A percentile compares a stretch with the other conserved stretches of the same genome.
phyloP scores from a whole-genome alignment of 2,329 filamentous ascomycete genomes.

The Epichloe typhina region DNA sequence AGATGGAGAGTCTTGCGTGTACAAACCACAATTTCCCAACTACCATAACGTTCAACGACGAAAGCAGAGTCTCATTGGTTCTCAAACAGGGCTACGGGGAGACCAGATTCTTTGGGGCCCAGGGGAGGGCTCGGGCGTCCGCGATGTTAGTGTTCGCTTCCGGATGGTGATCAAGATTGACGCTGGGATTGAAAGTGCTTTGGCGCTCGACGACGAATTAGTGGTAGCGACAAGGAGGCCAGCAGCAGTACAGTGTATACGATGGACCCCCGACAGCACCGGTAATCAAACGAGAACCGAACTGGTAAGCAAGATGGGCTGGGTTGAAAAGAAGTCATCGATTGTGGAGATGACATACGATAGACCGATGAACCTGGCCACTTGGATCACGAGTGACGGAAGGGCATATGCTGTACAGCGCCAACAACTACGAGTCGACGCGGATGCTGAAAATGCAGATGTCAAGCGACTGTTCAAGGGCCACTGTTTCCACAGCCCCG shows the following conservation, averaged over 20 bases:
- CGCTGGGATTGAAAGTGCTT: slow-evolving; percentile 75
- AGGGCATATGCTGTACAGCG: slow-evolving; percentile 85
- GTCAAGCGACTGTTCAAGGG: slow-evolving; percentile 68
- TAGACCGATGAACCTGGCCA: slow-evolving; percentile 86
- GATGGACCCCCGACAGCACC: slow-evolving; percentile 74
- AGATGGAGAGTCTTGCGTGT: slow-evolving; percentile 70
- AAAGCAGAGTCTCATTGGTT: slow-evolving; percentile 46
- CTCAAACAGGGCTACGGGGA: slow-evolving; percentile 38
- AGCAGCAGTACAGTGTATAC: slow-evolving; percentile 90
- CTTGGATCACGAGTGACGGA: slow-evolving; percentile 84
- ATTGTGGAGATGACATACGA: slow-evolving; percentile 85
- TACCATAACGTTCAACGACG: slow-evolving; percentile 49
- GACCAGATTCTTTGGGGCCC: slow-evolving; percentile 58
- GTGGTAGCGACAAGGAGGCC: slow-evolving; percentile 86
- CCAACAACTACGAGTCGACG: slow-evolving; percentile 28
- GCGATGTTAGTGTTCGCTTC: slow-evolving; percentile 82
- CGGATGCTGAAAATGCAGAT: slow-evolving; percentile 29
- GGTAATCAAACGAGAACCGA: slow-evolving; percentile 85
- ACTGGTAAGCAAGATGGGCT: slow-evolving; percentile 73
- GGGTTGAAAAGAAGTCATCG: slow-evolving; percentile 64
- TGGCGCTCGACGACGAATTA: slow-evolving; percentile 86
- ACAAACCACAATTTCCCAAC: slow-evolving; percentile 67
- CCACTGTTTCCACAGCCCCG: slow-evolving; percentile 75
- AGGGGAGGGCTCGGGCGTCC: slow-evolving; percentile 74
- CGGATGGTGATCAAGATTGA: slow-evolving; percentile 97